These are phyloP conservation scores for Sclerotiophoma versabilis DNA, from an alignment of 2,329 filamentous ascomycete genomes.

Conservation along the genomic window DNA sequence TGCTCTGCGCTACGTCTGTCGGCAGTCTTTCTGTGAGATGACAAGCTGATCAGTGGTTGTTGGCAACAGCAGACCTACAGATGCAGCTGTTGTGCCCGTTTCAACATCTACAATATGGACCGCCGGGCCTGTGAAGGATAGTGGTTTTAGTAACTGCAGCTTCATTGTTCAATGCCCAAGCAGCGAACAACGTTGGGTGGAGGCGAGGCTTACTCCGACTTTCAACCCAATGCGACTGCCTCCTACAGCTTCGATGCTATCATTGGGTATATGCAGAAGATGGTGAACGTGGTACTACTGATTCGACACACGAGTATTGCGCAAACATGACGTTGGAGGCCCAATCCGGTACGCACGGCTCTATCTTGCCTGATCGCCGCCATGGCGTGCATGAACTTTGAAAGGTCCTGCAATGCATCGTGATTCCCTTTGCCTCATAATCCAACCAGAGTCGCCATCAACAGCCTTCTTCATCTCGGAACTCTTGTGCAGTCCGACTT, in stretches of 20 bases:
- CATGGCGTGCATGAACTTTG: not conserved
- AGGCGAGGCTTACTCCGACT: not conserved
- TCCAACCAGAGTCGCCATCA: not conserved
- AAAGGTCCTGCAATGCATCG: not conserved
- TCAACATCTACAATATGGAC: no score
- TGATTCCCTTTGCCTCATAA: not conserved
- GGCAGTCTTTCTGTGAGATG: no score
- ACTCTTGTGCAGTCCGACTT: not conserved
- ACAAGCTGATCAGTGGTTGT: no score
- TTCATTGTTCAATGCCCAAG: no score
- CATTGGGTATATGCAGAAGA: not conserved
- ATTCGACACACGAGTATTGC: not conserved
- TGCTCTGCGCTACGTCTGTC: no score
- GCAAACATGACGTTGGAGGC: not conserved
- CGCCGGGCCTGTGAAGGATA: no score
- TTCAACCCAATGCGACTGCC: not conserved
- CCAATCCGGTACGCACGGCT: not conserved
- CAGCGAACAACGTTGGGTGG: no score
- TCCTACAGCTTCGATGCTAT: not conserved
- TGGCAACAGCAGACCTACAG: no score
- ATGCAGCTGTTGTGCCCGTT: no score
- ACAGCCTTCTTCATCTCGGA: constrained; percentile 1
- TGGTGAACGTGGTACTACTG: not conserved
- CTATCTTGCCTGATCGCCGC: not conserved
- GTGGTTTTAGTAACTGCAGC: no score